Base-by-base conservation (phyloP, 2,329 filamentous ascomycete genomes). In the Xylaria sp. region DNA sequence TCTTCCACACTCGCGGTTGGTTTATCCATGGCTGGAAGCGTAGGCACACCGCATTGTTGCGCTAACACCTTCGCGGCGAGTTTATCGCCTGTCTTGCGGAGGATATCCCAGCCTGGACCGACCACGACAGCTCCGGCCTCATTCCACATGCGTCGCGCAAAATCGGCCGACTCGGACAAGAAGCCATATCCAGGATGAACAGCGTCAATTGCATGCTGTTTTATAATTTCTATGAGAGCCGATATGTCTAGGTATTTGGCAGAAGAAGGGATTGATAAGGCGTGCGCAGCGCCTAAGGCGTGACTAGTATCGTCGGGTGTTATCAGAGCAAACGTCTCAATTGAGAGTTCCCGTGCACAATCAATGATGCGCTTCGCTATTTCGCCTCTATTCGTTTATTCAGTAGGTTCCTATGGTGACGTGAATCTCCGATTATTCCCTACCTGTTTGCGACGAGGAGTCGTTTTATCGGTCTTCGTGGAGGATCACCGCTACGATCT, bases 171-270 rank as follows among this genome's bases (percentile, higher is more conserved):
- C 62, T 90, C 88, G 5, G 84, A 86, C 2, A 90, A 76, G 68
- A 90, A 90, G 1, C 89, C 89, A 77, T 90, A 90, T 2, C 89
- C 88, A 0, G 88, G 87, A 54, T 90, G 86, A 17, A 91, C 83
- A 3, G 86, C 86, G 25, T 69, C 67, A 31, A 69, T 65, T 1
- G 1, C 33, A 45, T 69, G 38, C 22, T 60, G 17, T 68, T 90
- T 80, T 9, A 78, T 83, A 6, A 69, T 47, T 29, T 53, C 39
- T 15, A 69, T 47, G 29, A 69, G 64, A 42, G 47, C 22, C 9
- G 61, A 13, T 36, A 65, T 67, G 31, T 67, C 47, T 15, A 65
- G 7, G 53, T 64, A 69, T 44, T 20, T 54, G 11, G 64, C 47
- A 17, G 67, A 2, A 29, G 67, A 64, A 42, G 67, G 22, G 11